A percentile compares a stretch with the other conserved stretches of the same genome.
phyloP scores from a whole-genome alignment of 306 rosid genomes.

The Trifolium repens region DNA sequence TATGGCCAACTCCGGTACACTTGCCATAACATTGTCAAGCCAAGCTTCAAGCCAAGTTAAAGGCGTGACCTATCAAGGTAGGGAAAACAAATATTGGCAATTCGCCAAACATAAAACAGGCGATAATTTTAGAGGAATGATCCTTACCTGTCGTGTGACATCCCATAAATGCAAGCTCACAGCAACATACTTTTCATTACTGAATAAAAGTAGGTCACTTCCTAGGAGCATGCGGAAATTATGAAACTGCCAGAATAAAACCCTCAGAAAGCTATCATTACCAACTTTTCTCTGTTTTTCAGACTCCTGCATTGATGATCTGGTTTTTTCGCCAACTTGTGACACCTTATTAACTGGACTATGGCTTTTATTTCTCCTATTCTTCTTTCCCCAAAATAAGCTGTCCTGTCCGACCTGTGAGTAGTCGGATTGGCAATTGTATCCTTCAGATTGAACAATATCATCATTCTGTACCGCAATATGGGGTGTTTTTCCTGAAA shows the following conservation, averaged over 20 bases:
- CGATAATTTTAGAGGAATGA: constrained; percentile 33
- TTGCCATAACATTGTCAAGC: constrained; percentile 99
- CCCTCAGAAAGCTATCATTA: constrained; percentile 73
- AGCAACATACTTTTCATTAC: constrained; percentile 93
- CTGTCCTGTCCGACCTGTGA: constrained; percentile 61
- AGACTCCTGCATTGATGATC: constrained; percentile 74
- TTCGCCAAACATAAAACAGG: constrained; percentile 23
- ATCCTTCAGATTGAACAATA: constrained; percentile 59
- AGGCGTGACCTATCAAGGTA: constrained; percentile 74
- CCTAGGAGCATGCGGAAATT: constrained; percentile 97
- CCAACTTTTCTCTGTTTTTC: constrained; percentile 81
- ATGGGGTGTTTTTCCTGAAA: constrained; percentile 72
- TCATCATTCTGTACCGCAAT: constrained; percentile 60
- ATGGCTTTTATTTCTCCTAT: constrained; percentile 58
- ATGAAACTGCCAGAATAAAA: constrained; percentile 96
- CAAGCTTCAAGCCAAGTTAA: constrained; percentile 99
- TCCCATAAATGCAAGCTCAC: constrained; percentile 99
- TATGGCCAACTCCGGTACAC: constrained; percentile 97
- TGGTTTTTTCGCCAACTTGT: constrained; percentile 81
- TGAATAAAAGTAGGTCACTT: constrained; percentile 89
- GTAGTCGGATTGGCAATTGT: constrained; percentile 60
- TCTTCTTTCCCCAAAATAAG: constrained; percentile 68
- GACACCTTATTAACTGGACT: constrained; percentile 70
- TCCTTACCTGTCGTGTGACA: constrained; percentile 77
- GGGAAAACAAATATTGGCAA: constrained; percentile 38